Base-by-base conservation (phyloP, 2,329 filamentous ascomycete species). In the Curvularia hawaiiensis region DNA sequence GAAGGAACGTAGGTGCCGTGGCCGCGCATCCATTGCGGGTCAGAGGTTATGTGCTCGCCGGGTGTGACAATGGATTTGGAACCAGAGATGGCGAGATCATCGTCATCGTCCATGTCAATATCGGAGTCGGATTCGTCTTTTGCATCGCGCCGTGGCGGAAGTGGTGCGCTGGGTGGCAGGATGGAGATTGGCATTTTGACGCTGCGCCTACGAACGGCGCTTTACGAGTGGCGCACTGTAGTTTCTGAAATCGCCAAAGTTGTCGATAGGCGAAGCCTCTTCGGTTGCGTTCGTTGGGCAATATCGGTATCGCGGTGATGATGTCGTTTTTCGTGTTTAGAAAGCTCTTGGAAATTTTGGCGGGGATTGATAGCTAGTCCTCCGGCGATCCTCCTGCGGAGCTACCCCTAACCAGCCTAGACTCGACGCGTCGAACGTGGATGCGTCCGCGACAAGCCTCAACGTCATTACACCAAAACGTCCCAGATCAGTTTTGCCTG, bases 21-120 rank as follows among this genome's bases (percentile, higher is more conserved):
- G 70, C 95, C 95, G 79, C 92, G 79, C 94, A 98, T 98, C 92
- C 92, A 98, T 82, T 97, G 92, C n/a, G 92, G 85, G 77, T 97
- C 92, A 63, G 88, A 85, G 11, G 94, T 97, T 67, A 98, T 91
- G 59, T 90, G 80, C 74, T 96, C 90, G 70, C 94, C 95, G 0
- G 94, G 94, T 0, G 93, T 97, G 66, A 97, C 89, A 65, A 97
- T 89, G 44, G 78, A 77, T 35, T 75, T 77, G 24, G 62, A 54
- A 8, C 24, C 52, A 1, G 64, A 71, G 57, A 64, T 64, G 2
- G 69, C 61, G 16, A 73, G 51, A 39, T 72, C 67, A 38, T 72
- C 67, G 59, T 82, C 77, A 58, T 82, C 80, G 47, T 78, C 78
- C 72, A 82, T 79, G 33, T 80, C 79, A 56, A 77, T 68, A 59